Evolutionary conservation across 768 basidiomycete genomes (phyloP), one percentile per base, ranked within the genome.

Genomic region (Multifurca ochricompacta): DNA sequence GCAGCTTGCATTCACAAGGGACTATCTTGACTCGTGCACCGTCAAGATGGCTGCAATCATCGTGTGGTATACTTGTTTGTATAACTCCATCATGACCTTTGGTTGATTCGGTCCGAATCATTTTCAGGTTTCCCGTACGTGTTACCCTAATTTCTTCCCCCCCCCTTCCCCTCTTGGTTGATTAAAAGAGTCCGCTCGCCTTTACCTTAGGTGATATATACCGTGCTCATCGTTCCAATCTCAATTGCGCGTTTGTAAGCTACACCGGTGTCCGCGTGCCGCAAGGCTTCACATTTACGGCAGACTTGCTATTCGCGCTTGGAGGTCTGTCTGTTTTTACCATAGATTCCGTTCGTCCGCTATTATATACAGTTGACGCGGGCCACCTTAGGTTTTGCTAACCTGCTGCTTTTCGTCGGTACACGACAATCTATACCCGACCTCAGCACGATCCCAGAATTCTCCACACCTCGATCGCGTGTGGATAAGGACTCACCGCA

Each of bases 301-400:
- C 69, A 1, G 70, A 68, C 59, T 55, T 66, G 40, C 36, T 70
- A 48, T 70, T 69, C 60, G 67, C 69, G 53, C 64, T 70, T 16
- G 66, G 66, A 48, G 67, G 67, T 65, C 11, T 1, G 65, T 41
- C 35, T 30, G 1, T 6, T 25, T 47, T 13, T 39, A n/a, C n/a
- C n/a, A n/a, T n/a, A n/a, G n/a, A n/a, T n/a, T 53, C 32, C 6
- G 6, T 14, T 34, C 18, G 7, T 6, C n/a, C 27, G 6, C 48
- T 28, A n/a, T 16, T 30, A 1, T 8, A 7, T 30, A 18, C 25
- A 19, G 21, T 48, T 34, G 10, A 28, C 37, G n/a, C 36, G 23
- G 23, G 10, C 28, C 1, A 13, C 6, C 31, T 2, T 44, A 69
- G 69, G 69, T 16, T 61, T 71, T 42, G 65, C 65, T 19, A 72